Percentiles rank a stretch among this genome's conserved stretches.
These are phyloP conservation scores for Cucurbita ficifolia DNA, from an alignment of 306 rosid genomes.

Conservation along the genomic window DNA sequence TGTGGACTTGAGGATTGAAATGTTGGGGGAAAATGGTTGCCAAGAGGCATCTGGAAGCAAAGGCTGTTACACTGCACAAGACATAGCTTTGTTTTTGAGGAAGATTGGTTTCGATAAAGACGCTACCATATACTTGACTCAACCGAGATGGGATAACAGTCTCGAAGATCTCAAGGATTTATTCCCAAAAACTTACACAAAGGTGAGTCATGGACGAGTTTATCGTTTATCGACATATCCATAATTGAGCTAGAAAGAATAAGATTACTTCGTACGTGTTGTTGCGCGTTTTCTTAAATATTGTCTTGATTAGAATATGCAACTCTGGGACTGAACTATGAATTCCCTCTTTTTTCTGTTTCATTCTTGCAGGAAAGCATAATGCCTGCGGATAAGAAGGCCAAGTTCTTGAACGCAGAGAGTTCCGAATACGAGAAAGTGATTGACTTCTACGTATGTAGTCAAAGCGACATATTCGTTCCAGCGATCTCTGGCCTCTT, in stretches of 20 bases:
- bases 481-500: constrained; percentile 95
- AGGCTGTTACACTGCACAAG: constrained; percentile 72
- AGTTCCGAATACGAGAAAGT: constrained; percentile 79
- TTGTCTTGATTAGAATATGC: too few relatives aligned
- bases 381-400: constrained; percentile 79
- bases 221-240: not conserved
- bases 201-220: constrained; percentile 27
- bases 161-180: constrained; percentile 79
- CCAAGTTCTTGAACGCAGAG: constrained; percentile 43
- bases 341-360: not conserved
- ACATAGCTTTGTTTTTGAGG: constrained; percentile 61
- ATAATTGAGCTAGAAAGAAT: not conserved
- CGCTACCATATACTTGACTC: constrained; percentile 79
- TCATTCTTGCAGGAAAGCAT: constrained; percentile 57
- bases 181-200: constrained; percentile 80
- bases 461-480: constrained; percentile 65
- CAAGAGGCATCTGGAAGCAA: constrained; percentile 48
- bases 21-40: constrained; percentile 70
- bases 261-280: too few relatives aligned
- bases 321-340: not conserved
- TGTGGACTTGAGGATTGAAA: constrained; percentile 75
- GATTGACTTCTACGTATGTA: constrained; percentile 63
- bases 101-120: constrained; percentile 72
- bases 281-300: not conserved
- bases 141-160: constrained; percentile 79